Percentiles rank a stretch among this genome's conserved stretches.
phyloP scores from a whole-genome alignment of 139 green algal genomes.

The Gonium pectorale region DNA sequence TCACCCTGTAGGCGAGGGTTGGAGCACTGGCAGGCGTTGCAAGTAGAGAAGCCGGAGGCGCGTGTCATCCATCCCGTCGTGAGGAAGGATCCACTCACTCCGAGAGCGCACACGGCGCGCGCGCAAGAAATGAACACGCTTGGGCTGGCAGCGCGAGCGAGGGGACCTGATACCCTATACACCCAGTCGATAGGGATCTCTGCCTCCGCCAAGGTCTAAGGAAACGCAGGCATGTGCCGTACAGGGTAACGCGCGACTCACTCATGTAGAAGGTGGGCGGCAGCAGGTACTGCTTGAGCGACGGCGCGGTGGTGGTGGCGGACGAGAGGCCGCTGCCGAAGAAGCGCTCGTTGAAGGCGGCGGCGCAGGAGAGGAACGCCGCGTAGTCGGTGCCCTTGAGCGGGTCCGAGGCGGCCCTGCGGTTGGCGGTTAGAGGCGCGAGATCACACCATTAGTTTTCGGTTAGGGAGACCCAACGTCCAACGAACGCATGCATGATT shows the following conservation, averaged over 20 bases:
- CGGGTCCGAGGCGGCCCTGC: too few relatives aligned
- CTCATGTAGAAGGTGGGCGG: constrained; percentile 47
- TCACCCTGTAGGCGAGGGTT: neutral
- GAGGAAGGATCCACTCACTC: neutral
- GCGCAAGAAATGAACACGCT: neutral
- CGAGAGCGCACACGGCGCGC: too few relatives aligned
- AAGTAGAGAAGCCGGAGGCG: neutral
- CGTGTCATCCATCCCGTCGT: neutral
- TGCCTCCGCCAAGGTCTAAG: neutral
- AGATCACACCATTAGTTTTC: too few relatives aligned
- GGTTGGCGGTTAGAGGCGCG: too few relatives aligned
- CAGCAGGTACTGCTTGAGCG: constrained; percentile 22
- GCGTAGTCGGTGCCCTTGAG: constrained; percentile 23
- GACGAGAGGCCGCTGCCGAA: neutral
- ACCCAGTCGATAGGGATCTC: too few relatives aligned
- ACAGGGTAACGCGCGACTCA: too few relatives aligned
- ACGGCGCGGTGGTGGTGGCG: neutral
- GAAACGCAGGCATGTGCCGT: too few relatives aligned
- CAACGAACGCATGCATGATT: too few relatives aligned
- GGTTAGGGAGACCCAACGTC: too few relatives aligned
- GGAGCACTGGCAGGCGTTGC: neutral
- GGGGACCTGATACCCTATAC: neutral
- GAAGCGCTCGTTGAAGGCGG: constrained; percentile 32
- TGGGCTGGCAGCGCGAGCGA: neutral
- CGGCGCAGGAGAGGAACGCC: neutral